Evolutionary conservation across 345 rosid species (phyloP), one percentile per base, ranked within the genome.

Genomic region (Eucalyptus caleyi): DNA sequence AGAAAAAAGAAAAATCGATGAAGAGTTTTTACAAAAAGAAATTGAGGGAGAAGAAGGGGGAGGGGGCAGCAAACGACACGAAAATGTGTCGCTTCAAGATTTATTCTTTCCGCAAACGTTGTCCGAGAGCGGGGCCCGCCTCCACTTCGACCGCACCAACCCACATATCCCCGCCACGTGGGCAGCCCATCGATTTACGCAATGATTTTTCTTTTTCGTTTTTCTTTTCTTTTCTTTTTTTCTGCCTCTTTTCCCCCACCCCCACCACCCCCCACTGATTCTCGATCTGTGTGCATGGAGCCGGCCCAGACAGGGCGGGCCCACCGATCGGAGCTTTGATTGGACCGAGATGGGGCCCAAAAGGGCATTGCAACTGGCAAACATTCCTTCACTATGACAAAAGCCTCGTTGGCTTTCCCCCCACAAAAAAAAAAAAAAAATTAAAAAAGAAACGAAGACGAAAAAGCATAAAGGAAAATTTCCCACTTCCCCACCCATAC

Each of bases 111-210:
- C 16, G 15, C 47, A 7, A n/a, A 40, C 23, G 83, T 62, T 42
- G 82, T 86, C 86, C 8, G 80, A 10, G 90, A 89, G 94, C 44
- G 96, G 94, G 85, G 88, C 95, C 88, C 86, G 82, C 92, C 90
- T 93, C 95, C 97, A 94, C 96, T 95, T 91, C 91, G 89, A 92
- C 92, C 87, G 92, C 94, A 93, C 93, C 94, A 90, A 53, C 86
- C 54, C 92, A n/a, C 92, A 72, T 54, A 90, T 89, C 90, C 85
- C 50, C 23, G 94, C 91, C 94, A 91, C 92, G 90, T 91, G 91
- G 88, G 77, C 96, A 89, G 69, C 37, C 91, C 56, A 90, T 90
- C 91, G 86, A 89, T 91, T 92, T 88, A 94, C 93, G 93, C 94
- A 92, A 95, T 91, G 77, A 90, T 47, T 69, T 40, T 7, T 7